These are phyloP conservation scores for Tricholoma flavovirens DNA, from an alignment of 768 basidiomycete species.

Conservation along the genomic window DNA sequence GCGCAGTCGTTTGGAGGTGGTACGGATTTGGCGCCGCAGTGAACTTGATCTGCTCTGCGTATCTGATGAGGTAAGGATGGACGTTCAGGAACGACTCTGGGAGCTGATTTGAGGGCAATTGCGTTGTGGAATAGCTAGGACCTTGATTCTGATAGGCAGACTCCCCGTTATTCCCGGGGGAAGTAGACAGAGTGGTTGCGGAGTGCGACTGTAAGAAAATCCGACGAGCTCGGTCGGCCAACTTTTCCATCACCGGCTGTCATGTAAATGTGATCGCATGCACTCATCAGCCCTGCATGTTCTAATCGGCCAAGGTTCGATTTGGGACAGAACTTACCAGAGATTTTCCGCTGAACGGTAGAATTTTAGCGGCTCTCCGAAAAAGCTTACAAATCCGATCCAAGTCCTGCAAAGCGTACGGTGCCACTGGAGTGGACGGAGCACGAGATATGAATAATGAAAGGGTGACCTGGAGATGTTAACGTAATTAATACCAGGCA, in stretches of 20 bases:
- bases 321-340: conserved; percentile 36
- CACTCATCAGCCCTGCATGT: not conserved
- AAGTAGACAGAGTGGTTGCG: conserved; percentile 4
- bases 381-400: conserved; percentile 56
- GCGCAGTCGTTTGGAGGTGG: conserved; percentile 1
- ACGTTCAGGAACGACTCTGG: conserved; percentile 32
- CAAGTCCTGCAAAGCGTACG: conserved; percentile 55
- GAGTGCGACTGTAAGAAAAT: conserved; percentile 34
- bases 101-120: conserved; percentile 16
- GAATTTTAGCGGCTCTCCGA: conserved; percentile 47
- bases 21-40: conserved; percentile 5
- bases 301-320: not conserved
- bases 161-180: conserved; percentile 2
- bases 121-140: conserved; percentile 8
- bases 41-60: conserved; percentile 27
- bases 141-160: not conserved
- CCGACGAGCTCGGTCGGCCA: conserved; percentile 45
- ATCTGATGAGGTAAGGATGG: conserved; percentile 28
- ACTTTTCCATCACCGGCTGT: conserved; percentile 29
- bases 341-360: conserved; percentile 55
- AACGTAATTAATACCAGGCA: not conserved
- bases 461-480: conserved; percentile 45
- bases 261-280: not conserved
- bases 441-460: conserved; percentile 60
- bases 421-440: conserved; percentile 51